These are phyloP conservation scores for Dryadomyces quercivorus DNA, from an alignment of 2,329 filamentous ascomycete genomes.

Conservation along the genomic window DNA sequence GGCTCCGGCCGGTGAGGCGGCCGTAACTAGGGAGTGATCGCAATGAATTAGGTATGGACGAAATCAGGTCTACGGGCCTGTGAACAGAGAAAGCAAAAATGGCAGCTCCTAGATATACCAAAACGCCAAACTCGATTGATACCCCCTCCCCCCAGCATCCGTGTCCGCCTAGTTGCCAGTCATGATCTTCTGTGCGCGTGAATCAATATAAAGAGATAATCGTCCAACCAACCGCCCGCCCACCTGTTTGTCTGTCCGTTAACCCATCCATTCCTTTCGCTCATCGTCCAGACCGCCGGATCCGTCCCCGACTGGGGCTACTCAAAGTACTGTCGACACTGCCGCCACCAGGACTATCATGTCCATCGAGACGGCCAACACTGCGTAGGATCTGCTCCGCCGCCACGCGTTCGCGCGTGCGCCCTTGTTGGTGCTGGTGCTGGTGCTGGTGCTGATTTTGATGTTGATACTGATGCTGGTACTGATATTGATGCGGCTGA, in stretches of 20 bases:
- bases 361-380: neutral
- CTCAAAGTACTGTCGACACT: neutral
- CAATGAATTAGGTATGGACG: no score
- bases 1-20: neutral
- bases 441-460: constrained; percentile 19
- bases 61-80: no score
- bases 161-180: no score
- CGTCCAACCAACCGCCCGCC: no score
- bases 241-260: no score
- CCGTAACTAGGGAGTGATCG: no score
- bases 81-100: no score
- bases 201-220: no score
- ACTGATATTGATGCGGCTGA: constrained; percentile 17
- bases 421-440: constrained; percentile 11
- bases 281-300: neutral
- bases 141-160: no score
- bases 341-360: neutral
- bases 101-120: no score
- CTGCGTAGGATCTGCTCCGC: constrained; percentile 3
- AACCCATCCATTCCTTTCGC: neutral
- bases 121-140: no score
- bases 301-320: neutral
- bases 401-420: neutral
- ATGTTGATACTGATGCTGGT: constrained; percentile 12
- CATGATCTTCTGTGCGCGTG: no score